Base-by-base conservation (phyloP, 257 asterid genomes). In the Solanum habrochaites region DNA sequence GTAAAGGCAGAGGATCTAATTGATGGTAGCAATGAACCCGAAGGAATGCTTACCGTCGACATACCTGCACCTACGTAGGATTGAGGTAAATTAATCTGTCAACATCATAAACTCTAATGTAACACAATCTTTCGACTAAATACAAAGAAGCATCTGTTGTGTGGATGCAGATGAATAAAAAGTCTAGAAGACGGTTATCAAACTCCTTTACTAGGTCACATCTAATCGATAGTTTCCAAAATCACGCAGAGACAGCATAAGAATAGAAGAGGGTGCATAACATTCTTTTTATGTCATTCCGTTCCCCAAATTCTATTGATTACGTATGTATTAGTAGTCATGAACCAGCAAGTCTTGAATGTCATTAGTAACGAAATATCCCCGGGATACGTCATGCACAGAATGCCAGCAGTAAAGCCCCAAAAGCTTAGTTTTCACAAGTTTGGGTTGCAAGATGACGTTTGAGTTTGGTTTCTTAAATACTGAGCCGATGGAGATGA, bases 11-110 rank as follows among this genome's bases (percentile, higher is more conserved):
- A 18, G 0, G 86, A 47, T 85, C 75, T 88, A 20, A 21, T 60
- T 40, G 90, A 42, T 1, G 88, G 70, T 20, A 89, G 88, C n/a
- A 71, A 18, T 83, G 45, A 66, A 5, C 87, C 31, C 23, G 93
- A 87, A 12, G 89, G 89, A 42, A 89, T n/a, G 83, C n/a, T 78
- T 39, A 85, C 49, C 4, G 77, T 77, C 4, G 89, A 87, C 93
- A 91, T 89, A 29, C 45, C 85, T 80, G 4, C 20, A 80, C 69
- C 69, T 80, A 80, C 69, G 20, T 49, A 47, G 29, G 2, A 47
- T 80, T 49, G 3, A 47, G 29, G 7, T 29, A 29, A 80, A 16
- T 20, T 47, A 5, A 3, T 45, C 18, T 29, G 11, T 29, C 11
- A 49, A 80, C 40, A 45, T 5, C 0, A 15, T 10, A 27, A 15